Evolutionary conservation across 2,329 filamentous ascomycete species (phyloP).

Genomic region (Zalaria sp.): DNA sequence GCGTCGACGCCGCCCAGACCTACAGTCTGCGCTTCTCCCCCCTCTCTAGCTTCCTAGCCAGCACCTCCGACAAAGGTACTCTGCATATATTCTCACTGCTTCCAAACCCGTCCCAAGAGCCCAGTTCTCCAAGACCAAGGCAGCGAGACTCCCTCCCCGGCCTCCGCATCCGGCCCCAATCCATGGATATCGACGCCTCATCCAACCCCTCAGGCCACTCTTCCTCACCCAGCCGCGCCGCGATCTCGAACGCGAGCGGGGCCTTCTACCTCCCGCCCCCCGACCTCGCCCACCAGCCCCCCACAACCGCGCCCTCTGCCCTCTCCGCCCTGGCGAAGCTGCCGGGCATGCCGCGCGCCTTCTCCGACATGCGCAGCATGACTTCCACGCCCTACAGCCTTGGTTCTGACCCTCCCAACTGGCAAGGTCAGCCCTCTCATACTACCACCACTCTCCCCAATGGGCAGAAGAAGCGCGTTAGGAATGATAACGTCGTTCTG

Average conservation of each 20-base stretch:
- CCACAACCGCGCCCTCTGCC: conserved; percentile 4
- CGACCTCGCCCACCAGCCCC: conserved; percentile 8
- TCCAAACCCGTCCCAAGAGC: conserved; percentile 29
- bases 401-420: conserved; percentile 51
- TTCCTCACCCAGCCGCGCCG: conserved; percentile 4
- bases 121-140: conserved; percentile 19
- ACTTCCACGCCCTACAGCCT: conserved; percentile 69
- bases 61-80: conserved; percentile 92
- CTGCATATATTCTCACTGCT: conserved; percentile 87
- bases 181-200: conserved; percentile 4
- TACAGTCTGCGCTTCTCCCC: conserved; percentile 84
- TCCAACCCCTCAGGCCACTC: conserved; percentile 5
- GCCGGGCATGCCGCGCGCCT: conserved; percentile 70
- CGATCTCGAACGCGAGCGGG: conserved; percentile 11
- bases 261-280: conserved; percentile 17
- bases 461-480: conserved; percentile 16
- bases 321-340: conserved; percentile 49
- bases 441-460: conserved; percentile 20
- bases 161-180: conserved; percentile 5
- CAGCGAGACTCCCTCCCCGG: conserved; percentile 11
- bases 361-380: conserved; percentile 83
- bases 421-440: conserved; percentile 16
- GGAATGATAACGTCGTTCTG: conserved; percentile 27
- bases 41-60: conserved; percentile 64
- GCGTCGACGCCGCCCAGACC: conserved; percentile 75